phyloP scores from a whole-genome alignment of 805 yeast genomes.

The Candida chilensis region DNA sequence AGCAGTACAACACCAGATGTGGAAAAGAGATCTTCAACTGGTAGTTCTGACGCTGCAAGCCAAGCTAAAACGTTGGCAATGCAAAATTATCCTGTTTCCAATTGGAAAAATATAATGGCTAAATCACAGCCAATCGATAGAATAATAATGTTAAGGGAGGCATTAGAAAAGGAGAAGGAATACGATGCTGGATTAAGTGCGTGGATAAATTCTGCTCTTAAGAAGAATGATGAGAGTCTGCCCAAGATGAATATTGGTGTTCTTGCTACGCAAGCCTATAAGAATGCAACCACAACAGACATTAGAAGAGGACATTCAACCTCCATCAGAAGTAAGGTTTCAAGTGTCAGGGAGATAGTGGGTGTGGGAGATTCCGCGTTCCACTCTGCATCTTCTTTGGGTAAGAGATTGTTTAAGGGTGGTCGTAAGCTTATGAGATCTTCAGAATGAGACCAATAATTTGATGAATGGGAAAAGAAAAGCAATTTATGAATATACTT shows the following conservation, averaged over 20 bases:
- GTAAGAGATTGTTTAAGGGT: neutral
- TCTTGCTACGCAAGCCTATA: constrained; percentile 32
- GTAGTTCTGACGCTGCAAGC: constrained; percentile 4
- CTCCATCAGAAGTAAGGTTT: neutral
- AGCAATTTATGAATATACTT: no score
- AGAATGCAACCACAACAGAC: constrained; percentile 32
- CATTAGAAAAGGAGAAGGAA: constrained; percentile 18
- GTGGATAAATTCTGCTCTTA: constrained; percentile 28
- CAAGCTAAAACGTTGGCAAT: constrained; percentile 1
- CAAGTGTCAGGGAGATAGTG: neutral
- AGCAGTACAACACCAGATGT: neutral
- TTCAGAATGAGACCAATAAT: no score
- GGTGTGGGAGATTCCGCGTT: neutral
- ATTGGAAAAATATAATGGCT: constrained; percentile 27
- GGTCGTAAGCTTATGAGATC: constrained; percentile 1
- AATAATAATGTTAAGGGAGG: constrained; percentile 20
- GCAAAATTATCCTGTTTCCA: constrained; percentile 22
- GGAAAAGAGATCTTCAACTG: constrained; percentile 1
- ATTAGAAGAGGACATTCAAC: constrained; percentile 17
- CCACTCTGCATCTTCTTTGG: neutral
- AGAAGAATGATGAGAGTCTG: constrained; percentile 16
- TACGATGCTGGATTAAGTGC: constrained; percentile 28
- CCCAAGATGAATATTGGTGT: constrained; percentile 29
- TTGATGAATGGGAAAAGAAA: no score
- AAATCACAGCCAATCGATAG: constrained; percentile 27